Conservation (phyloP, 495 filamentous ascomycete species). For the Trichoderma asperelloides region DNA sequence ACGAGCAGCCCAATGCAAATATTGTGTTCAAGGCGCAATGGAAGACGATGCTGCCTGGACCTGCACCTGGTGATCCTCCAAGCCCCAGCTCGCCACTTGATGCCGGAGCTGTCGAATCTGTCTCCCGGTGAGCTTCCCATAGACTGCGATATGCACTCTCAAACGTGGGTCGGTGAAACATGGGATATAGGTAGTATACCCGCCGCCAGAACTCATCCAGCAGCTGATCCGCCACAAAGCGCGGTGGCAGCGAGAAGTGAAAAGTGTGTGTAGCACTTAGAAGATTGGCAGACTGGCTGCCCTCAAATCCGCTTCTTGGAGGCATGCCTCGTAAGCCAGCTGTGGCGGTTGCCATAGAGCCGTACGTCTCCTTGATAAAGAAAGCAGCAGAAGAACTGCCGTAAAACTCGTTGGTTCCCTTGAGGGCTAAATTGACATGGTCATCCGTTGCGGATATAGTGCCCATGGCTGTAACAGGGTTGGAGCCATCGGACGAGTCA, state of each 20-base stretch:
- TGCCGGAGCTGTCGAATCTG: constrained; percentile 9
- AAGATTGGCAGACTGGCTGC: too few relatives aligned
- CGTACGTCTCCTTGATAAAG: constrained; percentile 32
- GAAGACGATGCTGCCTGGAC: constrained; percentile 32
- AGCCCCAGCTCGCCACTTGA: constrained; percentile 24
- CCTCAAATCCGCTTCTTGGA: too few relatives aligned
- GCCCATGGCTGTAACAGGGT: constrained; percentile 32
- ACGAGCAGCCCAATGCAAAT: constrained; percentile 38
- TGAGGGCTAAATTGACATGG: constrained; percentile 19
- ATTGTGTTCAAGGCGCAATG: constrained; percentile 37
- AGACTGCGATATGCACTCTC: constrained; percentile 34
- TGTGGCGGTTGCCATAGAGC: constrained; percentile 15
- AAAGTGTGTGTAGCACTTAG: too few relatives aligned
- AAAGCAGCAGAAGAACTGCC: constrained; percentile 36
- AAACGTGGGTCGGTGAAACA: constrained; percentile 38
- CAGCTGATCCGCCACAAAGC: constrained; percentile 36
- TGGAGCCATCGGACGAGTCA: constrained; percentile 17
- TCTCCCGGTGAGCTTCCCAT: constrained; percentile 25
- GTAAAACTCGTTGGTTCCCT: constrained; percentile 29
- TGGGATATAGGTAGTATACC: constrained; percentile 35
- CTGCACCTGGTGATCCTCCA: constrained; percentile 31
- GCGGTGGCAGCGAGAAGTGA: constrained; percentile 26
- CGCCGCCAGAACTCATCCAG: constrained; percentile 32
- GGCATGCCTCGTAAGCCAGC: too few relatives aligned
- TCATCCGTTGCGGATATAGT: constrained; percentile 17